These are phyloP conservation scores for Aureobasidium vineae DNA, from an alignment of 2,329 filamentous ascomycete genomes.

Conservation along the genomic window DNA sequence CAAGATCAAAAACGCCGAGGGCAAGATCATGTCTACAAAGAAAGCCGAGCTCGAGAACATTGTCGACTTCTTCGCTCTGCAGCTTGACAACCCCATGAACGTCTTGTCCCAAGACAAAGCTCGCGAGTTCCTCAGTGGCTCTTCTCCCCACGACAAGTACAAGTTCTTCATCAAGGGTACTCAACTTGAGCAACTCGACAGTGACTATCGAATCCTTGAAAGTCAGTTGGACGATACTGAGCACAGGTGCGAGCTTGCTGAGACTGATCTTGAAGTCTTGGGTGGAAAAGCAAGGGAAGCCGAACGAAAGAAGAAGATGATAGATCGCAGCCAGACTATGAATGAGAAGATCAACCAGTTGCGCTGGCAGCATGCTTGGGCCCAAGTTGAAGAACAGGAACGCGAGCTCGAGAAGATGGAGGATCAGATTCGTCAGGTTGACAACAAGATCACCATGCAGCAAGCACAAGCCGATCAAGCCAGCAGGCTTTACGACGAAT, in stretches of 20 bases:
- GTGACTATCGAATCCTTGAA: conserved; percentile 82
- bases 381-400: conserved; percentile 78
- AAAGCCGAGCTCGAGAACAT: conserved; percentile 89
- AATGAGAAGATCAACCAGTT: conserved; percentile 60
- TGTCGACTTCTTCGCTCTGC: conserved; percentile 85
- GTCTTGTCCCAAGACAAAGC: conserved; percentile 95
- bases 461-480: conserved; percentile 48
- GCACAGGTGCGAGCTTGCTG: conserved; percentile 59
- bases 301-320: conserved; percentile 61
- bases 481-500: conserved; percentile 45
- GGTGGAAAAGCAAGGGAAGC: conserved; percentile 60
- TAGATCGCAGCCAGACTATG: conserved; percentile 65
- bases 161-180: conserved; percentile 95
- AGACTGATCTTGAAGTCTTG: conserved; percentile 63
- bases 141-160: conserved; percentile 82
- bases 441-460: conserved; percentile 51
- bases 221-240: conserved; percentile 73
- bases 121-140: conserved; percentile 84
- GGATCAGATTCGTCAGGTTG: conserved; percentile 36
- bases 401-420: conserved; percentile 35
- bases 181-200: conserved; percentile 85
- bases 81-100: conserved; percentile 96
- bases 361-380: conserved; percentile 74
- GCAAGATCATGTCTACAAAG: conserved; percentile 73
- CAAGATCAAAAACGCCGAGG: conserved; percentile 74